phyloP scores from a whole-genome alignment of 495 filamentous ascomycete species.

The Penicillium coprophilum region DNA sequence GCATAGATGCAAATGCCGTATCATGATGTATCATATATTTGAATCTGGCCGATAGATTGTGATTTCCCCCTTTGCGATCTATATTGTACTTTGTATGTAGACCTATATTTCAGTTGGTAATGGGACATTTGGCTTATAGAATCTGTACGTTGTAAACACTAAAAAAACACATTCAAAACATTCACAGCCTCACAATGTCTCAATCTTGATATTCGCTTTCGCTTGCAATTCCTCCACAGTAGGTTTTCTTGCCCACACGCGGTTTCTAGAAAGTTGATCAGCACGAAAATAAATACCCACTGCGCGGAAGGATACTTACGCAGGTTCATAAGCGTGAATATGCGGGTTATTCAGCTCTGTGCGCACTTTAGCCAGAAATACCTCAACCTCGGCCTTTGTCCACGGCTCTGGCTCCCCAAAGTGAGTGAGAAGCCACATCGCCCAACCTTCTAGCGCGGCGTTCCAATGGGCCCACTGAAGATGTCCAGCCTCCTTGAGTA shows the following conservation, averaged over 20 bases:
- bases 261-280: slow-evolving; percentile 7
- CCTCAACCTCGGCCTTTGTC: neutral
- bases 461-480: slow-evolving; percentile 58
- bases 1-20: too few relatives aligned
- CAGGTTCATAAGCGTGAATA: slow-evolving; percentile 13
- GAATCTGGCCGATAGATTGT: too few relatives aligned
- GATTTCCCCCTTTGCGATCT: too few relatives aligned
- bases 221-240: neutral
- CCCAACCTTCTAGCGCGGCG: slow-evolving; percentile 10
- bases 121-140: too few relatives aligned
- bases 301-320: slow-evolving; percentile 3
- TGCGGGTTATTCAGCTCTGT: slow-evolving; percentile 5
- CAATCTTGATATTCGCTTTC: neutral
- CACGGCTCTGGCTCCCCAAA: slow-evolving; percentile 10
- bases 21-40: too few relatives aligned
- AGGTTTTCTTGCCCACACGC: slow-evolving; percentile 24
- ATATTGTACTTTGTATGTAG: too few relatives aligned
- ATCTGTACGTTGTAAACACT: too few relatives aligned
- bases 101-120: too few relatives aligned
- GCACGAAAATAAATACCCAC: neutral
- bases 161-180: neutral
- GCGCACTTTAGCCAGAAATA: slow-evolving; percentile 1
- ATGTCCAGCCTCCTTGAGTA: slow-evolving; percentile 61
- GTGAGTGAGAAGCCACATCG: slow-evolving; percentile 15
- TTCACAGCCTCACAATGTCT: neutral